Conservation (phyloP, 208 protist species). For the Herpetomonas tarakana region DNA sequence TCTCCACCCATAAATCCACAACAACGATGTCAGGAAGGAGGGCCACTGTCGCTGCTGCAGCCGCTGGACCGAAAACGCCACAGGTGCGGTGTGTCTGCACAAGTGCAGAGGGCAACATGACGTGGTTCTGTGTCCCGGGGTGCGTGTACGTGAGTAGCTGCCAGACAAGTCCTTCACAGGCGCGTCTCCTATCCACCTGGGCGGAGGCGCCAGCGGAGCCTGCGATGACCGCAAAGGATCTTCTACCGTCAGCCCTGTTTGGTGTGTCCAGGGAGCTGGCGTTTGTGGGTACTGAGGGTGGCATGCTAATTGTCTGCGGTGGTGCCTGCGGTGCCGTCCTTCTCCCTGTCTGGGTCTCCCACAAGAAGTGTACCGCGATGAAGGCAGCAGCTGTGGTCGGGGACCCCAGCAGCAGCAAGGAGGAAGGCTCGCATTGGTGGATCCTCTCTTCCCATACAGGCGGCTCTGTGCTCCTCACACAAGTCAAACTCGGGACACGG, state of each 20-base stretch:
- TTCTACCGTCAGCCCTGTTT: not conserved
- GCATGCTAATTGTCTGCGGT: not conserved
- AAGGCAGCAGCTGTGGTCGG: not conserved
- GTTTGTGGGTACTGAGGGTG: not conserved
- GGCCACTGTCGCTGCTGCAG: constrained; percentile 1
- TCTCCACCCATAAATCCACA: no score
- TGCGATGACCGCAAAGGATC: not conserved
- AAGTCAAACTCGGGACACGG: not conserved
- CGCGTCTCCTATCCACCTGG: not conserved
- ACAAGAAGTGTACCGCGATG: not conserved
- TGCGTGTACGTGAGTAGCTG: not conserved
- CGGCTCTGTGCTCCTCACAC: not conserved
- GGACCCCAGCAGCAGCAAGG: not conserved
- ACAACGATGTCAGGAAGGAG: not conserved
- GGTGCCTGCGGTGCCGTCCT: not conserved
- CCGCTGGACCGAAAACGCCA: not conserved
- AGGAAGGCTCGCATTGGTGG: not conserved
- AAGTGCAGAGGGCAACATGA: no score
- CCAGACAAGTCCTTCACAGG: not conserved
- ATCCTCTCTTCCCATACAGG: constrained; percentile 4
- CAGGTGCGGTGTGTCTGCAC: not conserved
- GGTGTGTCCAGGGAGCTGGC: not conserved
- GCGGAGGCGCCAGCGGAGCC: not conserved
- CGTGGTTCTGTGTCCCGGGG: no score
- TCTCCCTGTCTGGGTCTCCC: not conserved